Evolutionary conservation across 2,329 filamentous ascomycete species (phyloP).

Genomic region (Aspergillus sp.): DNA sequence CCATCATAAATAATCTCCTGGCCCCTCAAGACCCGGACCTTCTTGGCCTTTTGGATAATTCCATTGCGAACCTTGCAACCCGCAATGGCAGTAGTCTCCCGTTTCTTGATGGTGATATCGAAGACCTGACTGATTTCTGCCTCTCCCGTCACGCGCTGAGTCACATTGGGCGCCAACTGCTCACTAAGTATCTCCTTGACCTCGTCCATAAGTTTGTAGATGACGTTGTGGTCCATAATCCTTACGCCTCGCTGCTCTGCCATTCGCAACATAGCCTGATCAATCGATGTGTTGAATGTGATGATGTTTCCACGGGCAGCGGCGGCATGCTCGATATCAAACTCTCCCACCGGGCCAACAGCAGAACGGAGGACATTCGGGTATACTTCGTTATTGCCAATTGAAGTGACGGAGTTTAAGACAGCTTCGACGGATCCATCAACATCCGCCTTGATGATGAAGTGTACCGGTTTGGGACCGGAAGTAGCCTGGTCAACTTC

Average conservation of each 20-base stretch:
- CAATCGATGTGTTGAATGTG: constrained; percentile 73
- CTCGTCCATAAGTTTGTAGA: constrained; percentile 46
- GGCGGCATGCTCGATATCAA: constrained; percentile 80
- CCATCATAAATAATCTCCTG: constrained; percentile 73
- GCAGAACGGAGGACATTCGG: constrained; percentile 69
- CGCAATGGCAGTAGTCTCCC: constrained; percentile 67
- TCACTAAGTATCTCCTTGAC: constrained; percentile 57
- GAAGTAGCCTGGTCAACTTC: constrained; percentile 32
- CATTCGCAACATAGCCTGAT: constrained; percentile 59
- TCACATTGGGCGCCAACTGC: constrained; percentile 60
- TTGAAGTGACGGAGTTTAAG: constrained; percentile 63
- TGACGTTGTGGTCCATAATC: constrained; percentile 73
- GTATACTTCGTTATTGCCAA: constrained; percentile 78
- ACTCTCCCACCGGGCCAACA: constrained; percentile 74
- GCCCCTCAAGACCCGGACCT: constrained; percentile 64
- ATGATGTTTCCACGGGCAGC: constrained; percentile 69
- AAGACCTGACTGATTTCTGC: constrained; percentile 80
- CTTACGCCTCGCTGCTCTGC: constrained; percentile 66
- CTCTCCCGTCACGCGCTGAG: constrained; percentile 71
- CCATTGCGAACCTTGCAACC: constrained; percentile 86
- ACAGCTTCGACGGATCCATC: constrained; percentile 91
- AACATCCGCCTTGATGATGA: constrained; percentile 88
- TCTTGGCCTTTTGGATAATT: constrained; percentile 54
- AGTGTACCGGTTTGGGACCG: constrained; percentile 58
- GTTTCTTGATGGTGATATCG: constrained; percentile 69